Evolutionary conservation across 108 stramenopile genomes (phyloP).

Genomic region (Discostella stelligeroides): DNA sequence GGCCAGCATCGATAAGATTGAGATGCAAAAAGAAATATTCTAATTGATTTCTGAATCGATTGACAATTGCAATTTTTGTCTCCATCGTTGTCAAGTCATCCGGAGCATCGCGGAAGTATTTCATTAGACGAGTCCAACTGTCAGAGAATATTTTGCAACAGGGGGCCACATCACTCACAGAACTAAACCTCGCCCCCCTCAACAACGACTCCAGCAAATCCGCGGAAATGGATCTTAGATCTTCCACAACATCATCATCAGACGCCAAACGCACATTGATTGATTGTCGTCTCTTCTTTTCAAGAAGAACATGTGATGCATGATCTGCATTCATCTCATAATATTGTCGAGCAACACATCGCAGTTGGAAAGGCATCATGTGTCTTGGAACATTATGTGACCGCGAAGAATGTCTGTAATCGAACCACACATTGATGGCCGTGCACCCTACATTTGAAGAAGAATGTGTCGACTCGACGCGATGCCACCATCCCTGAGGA

Average conservation of each 20-base stretch:
- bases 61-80: neutral
- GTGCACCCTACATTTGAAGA: conserved; percentile 22
- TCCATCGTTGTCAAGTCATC: neutral
- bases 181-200: neutral
- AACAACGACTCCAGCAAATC: neutral
- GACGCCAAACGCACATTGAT: neutral
- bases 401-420: conserved; percentile 21
- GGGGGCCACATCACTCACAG: neutral
- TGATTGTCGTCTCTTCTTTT: conserved; percentile 7
- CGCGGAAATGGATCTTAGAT: neutral
- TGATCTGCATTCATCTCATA: conserved; percentile 21
- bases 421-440: conserved; percentile 53
- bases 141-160: conserved; percentile 5
- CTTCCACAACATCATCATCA: neutral
- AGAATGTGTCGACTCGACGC: conserved; percentile 34
- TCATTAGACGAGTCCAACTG: conserved; percentile 6
- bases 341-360: conserved; percentile 23
- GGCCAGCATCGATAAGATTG: conserved; percentile 2
- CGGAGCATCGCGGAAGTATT: neutral
- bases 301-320: conserved; percentile 7
- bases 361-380: conserved; percentile 37
- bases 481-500: conserved; percentile 55
- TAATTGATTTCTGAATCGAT: conserved; percentile 5
- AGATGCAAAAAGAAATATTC: conserved; percentile 31
- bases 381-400: conserved; percentile 20